Conservation (phyloP, 2,329 filamentous ascomycete species). For the Xylaria sp. region DNA sequence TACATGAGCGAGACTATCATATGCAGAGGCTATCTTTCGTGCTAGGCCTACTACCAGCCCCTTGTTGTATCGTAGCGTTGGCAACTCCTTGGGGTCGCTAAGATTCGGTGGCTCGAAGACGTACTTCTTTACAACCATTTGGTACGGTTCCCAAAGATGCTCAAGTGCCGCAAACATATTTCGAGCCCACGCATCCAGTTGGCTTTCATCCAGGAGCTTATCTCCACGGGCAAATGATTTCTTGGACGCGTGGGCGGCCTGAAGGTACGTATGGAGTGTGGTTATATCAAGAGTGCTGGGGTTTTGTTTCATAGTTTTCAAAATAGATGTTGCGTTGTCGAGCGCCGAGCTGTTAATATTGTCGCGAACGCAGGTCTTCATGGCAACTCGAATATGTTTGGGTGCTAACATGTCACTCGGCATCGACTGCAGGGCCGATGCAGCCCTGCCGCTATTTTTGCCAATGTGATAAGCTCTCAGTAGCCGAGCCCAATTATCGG, state of each 20-base stretch:
- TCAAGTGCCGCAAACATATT: slow-evolving; percentile 64
- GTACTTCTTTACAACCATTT: slow-evolving; percentile 40
- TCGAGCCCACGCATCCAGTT: slow-evolving; percentile 58
- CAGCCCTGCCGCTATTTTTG: slow-evolving; percentile 71
- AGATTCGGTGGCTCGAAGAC: slow-evolving; percentile 15
- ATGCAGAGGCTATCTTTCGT: slow-evolving; percentile 48
- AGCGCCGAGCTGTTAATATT: slow-evolving; percentile 79
- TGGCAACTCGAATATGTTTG: slow-evolving; percentile 76
- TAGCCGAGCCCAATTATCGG: slow-evolving; percentile 74
- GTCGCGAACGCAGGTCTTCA: slow-evolving; percentile 80
- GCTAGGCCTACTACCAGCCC: slow-evolving; percentile 45
- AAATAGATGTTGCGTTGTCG: slow-evolving; percentile 69
- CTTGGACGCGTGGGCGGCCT: slow-evolving; percentile 62
- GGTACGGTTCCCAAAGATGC: slow-evolving; percentile 62
- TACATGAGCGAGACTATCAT: slow-evolving; percentile 43
- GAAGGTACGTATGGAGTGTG: slow-evolving; percentile 66
- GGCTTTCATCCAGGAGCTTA: slow-evolving; percentile 49
- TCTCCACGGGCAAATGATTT: slow-evolving; percentile 52
- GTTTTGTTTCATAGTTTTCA: slow-evolving; percentile 69
- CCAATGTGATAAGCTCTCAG: slow-evolving; percentile 73
- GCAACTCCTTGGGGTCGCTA: not conserved
- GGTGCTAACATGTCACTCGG: slow-evolving; percentile 57
- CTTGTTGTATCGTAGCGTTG: slow-evolving; percentile 25
- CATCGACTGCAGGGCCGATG: slow-evolving; percentile 68
- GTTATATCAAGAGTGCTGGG: slow-evolving; percentile 61